Base-by-base conservation (phyloP, 1,284 basidiomycete genomes). In the Heterobasidion parviporum region DNA sequence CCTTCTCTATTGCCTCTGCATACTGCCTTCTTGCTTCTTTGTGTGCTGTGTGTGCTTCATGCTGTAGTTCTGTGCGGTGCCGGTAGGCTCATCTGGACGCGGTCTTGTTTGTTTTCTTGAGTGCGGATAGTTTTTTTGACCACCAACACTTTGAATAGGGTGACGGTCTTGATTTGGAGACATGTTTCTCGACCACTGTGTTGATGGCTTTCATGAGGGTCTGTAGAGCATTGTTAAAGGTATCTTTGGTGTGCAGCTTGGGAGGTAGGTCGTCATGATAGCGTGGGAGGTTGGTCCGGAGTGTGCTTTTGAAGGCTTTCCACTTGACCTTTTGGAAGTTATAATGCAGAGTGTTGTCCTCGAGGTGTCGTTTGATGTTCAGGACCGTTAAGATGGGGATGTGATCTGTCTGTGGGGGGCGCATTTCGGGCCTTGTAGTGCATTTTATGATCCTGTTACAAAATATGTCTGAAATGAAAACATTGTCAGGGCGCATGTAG, bases 401-500 rank as follows among this genome's bases (percentile, higher is more conserved):
- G 50, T 71, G 70, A 53, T 72, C 68, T 9, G 65, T 62, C 0
- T 47, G 44, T 0, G 61, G 44, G 0, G 61, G 65, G 0, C 59
- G 54, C 7, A 54, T 32, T 0, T 58, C 57, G 0, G 61, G 63
- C 4, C 35, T 5, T 0, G 58, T 59, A 15, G 51, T 16, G 56
- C 69, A 72, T 52, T 43, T 8, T 59, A 44, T 9, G 72, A 49
- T 3, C n/a, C 9, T 2, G 66, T 58, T 0, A 54, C 26, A 0
- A 68, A 52, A 2, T 34, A 35, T 0, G 16, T 41, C 20, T 0
- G 64, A 59, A 49, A 58, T 53, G 46, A 71, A 74, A 32, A 74
- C 63, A 53, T 74, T 74, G 60, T 74, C 70, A 0, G 69, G 68
- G 0, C 67, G 48, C 0, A 69, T 72, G 44, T 57, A 59, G 53